These are phyloP conservation scores for Samsoniella hepiali DNA, from an alignment of 2,329 filamentous ascomycete genomes.

Conservation along the genomic window DNA sequence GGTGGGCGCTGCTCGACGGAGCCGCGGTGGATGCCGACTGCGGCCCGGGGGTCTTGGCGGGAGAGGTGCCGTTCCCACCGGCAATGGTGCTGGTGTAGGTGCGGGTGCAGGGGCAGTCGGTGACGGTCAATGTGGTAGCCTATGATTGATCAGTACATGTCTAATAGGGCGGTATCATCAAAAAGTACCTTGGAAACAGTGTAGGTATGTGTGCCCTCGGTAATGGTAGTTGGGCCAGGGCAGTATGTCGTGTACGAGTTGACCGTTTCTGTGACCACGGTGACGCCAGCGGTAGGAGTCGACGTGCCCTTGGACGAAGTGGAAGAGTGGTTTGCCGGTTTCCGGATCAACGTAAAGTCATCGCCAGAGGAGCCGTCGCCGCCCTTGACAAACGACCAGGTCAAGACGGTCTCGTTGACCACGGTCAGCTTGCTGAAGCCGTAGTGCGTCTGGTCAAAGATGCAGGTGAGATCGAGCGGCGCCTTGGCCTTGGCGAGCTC, in stretches of 20 bases:
- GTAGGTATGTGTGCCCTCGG: conserved; percentile 58
- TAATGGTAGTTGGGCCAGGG: conserved; percentile 57
- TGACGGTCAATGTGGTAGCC: conserved; percentile 61
- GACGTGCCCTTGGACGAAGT: not conserved
- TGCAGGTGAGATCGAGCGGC: conserved; percentile 39
- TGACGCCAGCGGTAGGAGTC: conserved; percentile 25
- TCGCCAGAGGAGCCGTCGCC: conserved; percentile 38
- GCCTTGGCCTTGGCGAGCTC: conserved; percentile 33
- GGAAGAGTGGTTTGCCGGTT: not conserved
- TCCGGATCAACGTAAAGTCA: conserved; percentile 27
- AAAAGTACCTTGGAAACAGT: conserved; percentile 46
- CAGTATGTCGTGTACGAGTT: conserved; percentile 64
- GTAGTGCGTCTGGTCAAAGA: conserved; percentile 44
- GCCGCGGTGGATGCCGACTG: not conserved
- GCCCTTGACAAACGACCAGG: conserved; percentile 46
- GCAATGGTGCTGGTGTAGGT: conserved; percentile 35
- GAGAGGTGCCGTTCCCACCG: not conserved
- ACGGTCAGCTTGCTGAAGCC: conserved; percentile 41
- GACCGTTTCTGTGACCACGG: conserved; percentile 58
- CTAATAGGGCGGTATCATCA: no score
- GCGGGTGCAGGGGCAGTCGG: conserved; percentile 60
- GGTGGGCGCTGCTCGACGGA: not conserved
- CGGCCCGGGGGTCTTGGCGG: not conserved
- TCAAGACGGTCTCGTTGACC: conserved; percentile 37
- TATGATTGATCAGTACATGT: conserved; percentile 21